phyloP scores from a whole-genome alignment of 2,329 filamentous ascomycete species.

The Aspergillus hiratsukae region DNA sequence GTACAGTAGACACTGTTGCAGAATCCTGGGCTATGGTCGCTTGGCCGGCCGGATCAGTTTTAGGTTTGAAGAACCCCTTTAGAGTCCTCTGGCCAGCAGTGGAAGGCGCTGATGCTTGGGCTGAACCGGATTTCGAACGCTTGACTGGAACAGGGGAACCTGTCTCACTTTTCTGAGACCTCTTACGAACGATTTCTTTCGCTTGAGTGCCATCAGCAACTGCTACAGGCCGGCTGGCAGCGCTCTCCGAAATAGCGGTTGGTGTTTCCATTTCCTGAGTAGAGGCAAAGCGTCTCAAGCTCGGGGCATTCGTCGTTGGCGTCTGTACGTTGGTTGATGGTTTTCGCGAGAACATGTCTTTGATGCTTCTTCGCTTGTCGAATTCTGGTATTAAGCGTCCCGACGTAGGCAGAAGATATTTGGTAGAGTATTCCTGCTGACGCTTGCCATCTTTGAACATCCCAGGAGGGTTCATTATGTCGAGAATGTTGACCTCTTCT shows the following conservation, averaged over 20 bases:
- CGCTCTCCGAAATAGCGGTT: neutral
- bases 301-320: conserved; percentile 5
- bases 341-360: conserved; percentile 81
- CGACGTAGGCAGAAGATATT: conserved; percentile 66
- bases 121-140: conserved; percentile 45
- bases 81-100: conserved; percentile 58
- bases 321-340: conserved; percentile 25
- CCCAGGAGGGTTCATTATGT: conserved; percentile 72
- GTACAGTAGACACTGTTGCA: neutral
- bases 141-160: conserved; percentile 40
- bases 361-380: conserved; percentile 75
- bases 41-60: conserved; percentile 26
- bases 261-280: conserved; percentile 1
- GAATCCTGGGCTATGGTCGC: neutral
- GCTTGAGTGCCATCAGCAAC: conserved; percentile 1
- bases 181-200: conserved; percentile 30
- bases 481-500: conserved; percentile 53
- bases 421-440: conserved; percentile 60
- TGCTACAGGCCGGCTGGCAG: neutral
- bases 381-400: conserved; percentile 86
- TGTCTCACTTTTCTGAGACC: conserved; percentile 31
- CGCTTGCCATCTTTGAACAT: conserved; percentile 66
- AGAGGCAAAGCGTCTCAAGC: neutral
- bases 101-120: conserved; percentile 16
- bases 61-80: conserved; percentile 74